Evolutionary conservation across 352 stramenopile species (phyloP), one percentile per base, ranked within the genome.

Genomic region (Phytophthora colocasiae): DNA sequence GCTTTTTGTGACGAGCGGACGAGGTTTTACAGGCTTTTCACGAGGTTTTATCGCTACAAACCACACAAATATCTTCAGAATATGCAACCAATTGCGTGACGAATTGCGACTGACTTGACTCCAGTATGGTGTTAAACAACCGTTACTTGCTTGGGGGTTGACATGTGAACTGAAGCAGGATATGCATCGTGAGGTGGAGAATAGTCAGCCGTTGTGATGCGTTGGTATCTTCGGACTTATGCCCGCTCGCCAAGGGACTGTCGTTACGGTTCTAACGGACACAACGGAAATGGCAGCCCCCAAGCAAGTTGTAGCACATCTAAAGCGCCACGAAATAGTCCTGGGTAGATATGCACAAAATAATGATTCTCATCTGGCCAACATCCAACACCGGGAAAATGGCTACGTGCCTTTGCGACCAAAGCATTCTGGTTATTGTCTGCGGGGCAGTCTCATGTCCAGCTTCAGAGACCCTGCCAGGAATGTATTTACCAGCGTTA

Each of bases 11-110:
- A 43, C 29, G 19, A 6, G 22, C 11, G 11, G n/a, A 48, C 14
- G 32, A 58, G 27, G 36, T 63, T 63, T 63, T 38, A 24, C 27
- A 22, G 27, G 6, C 27, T 4, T 31, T 31, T 31, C 4, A 31
- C 34, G 43, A 67, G 41, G 59, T 62, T 62, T 62, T 67, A 41
- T 45, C 31, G 58, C 29, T 53, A 9, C 32, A 17, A 40, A 49
- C 47, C 58, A 66, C 48, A 66, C 47, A 41, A 57, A 51, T 58
- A 45, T 45, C 54, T 62, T 61, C 40, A 61, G 53, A 40, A 19
- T 19, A 19, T 50, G 31, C 15, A 17, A 15, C 6, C 29, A 19
- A 15, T 31, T 50, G 32, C 54, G 17, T 48, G n/a, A 49, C 39
- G 26, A 39, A 48, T 47, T 39, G 38, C 51, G 27, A 41, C 32